Evolutionary conservation across 352 stramenopile species (phyloP), one percentile per base, ranked within the genome.

Genomic region (Phytophthora citrophthora): DNA sequence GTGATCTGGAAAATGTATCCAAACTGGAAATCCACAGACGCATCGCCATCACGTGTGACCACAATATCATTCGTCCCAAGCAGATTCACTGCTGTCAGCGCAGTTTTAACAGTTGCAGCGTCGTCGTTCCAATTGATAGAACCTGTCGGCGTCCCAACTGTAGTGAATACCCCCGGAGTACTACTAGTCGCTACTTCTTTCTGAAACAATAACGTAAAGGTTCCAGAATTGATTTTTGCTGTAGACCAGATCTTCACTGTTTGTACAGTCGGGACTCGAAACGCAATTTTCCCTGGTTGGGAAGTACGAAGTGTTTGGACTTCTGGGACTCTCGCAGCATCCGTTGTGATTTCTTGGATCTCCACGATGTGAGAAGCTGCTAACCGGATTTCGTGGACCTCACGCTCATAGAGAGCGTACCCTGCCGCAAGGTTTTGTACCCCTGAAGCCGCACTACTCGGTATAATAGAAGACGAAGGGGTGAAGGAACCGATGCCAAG

Each of bases 1-100:
- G 81, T 90, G 52, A 95, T 77, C 5, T 86, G 86, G 34, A 78
- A 93, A 9, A 88, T 56, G 29, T 92, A 93, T 11, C 85, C 87
- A 46, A 83, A 94, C 16, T 73, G 63, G 53, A 84, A 94, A 6
- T 73, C 70, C 1, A 69, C 65, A 0, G 74, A 83, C 3, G 46
- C 79, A 64, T 95, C 85, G 3, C 85, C 87, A 36, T 92, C 83
- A 2, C 85, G 83, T 7, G 82, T 93, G 8, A 95, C 85, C 6
- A 92, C 45, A 24, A 95, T 81, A 49, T 95, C 87, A 13, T 50
- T 62, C 0, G 67, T 44, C 4, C 54, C 57, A 4, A 95, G 45
- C 4, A 57, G 52, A 12, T 86, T 68, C 0, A 27, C 29, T 15
- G 40, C 44, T 15, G 39, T 51, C 44, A 93, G 56, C 9, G 64